phyloP scores from a whole-genome alignment of 768 basidiomycete genomes.

The Grammothele lineata region DNA sequence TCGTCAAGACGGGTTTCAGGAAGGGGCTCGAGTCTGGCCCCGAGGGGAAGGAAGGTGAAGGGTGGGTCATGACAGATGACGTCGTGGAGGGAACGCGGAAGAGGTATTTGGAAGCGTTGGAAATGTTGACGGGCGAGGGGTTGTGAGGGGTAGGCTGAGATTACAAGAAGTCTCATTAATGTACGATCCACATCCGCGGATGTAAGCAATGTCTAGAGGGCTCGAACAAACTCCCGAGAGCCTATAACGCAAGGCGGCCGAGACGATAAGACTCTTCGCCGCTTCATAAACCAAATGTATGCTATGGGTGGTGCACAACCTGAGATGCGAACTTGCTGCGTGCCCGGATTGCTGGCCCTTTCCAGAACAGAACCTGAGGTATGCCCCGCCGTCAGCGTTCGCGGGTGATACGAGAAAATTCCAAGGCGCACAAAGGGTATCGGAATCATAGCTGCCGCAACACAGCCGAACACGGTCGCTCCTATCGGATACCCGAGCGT shows the following conservation, averaged over 20 bases:
- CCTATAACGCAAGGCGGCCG: too few species aligned
- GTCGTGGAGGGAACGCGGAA: constrained; percentile 74
- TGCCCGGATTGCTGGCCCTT: constrained; percentile 23
- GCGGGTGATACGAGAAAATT: too few species aligned
- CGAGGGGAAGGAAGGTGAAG: constrained; percentile 58
- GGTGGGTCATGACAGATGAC: constrained; percentile 73
- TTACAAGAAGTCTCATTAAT: too few species aligned
- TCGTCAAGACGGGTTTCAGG: constrained; percentile 66
- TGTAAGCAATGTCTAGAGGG: too few species aligned
- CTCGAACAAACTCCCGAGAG: too few species aligned
- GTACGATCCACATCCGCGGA: too few species aligned
- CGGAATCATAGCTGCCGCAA: constrained; percentile 40
- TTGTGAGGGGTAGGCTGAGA: background rate
- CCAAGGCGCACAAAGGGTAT: constrained; percentile 43
- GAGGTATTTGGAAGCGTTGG: constrained; percentile 77
- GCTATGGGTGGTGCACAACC: constrained; percentile 13
- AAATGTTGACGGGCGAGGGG: constrained; percentile 36
- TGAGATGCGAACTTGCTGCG: constrained; percentile 24
- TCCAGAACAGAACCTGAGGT: constrained; percentile 21
- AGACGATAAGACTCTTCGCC: too few species aligned
- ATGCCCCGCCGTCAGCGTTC: background rate
- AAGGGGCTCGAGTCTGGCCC: constrained; percentile 79
- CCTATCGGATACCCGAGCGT: constrained; percentile 47
- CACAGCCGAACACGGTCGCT: constrained; percentile 36
- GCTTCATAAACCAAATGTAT: too few species aligned